Percentiles rank a stretch among this genome's conserved stretches.
phyloP scores from a whole-genome alignment of 352 stramenopile genomes.

The Globisporangium viniferum region DNA sequence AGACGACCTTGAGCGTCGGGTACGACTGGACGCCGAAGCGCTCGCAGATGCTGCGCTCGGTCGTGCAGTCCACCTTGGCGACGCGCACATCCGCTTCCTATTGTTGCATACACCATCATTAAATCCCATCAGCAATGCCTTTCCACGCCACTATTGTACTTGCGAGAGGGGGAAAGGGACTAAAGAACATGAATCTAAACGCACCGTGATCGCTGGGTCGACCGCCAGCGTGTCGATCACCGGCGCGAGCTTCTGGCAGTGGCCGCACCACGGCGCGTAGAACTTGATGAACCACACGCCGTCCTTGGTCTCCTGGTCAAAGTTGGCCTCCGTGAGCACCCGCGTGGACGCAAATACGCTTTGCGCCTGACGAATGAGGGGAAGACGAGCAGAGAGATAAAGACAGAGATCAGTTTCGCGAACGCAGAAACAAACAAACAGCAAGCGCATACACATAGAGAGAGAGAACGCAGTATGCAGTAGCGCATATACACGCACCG shows the following conservation, averaged over 20 bases:
- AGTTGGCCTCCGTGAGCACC: constrained; percentile 44
- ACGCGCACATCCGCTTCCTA: constrained; percentile 43
- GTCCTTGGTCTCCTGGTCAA: constrained; percentile 52
- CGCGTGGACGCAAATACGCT: constrained; percentile 24
- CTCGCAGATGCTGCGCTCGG: constrained; percentile 67
- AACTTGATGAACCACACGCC: constrained; percentile 82
- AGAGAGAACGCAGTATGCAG: background rate
- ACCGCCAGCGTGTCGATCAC: constrained; percentile 56
- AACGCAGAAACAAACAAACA: background rate
- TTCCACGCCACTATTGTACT: background rate
- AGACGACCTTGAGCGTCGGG: constrained; percentile 77
- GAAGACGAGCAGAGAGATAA: background rate
- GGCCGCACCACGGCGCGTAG: constrained; percentile 82
- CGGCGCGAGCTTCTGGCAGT: constrained; percentile 80
- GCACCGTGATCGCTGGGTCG: constrained; percentile 32
- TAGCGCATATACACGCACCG: constrained; percentile 6
- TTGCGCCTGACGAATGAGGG: constrained; percentile 16
- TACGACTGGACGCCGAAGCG: constrained; percentile 81
- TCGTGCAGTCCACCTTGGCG: constrained; percentile 79
- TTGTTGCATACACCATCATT: background rate
- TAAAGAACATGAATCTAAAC: background rate
- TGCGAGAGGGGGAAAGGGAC: background rate
- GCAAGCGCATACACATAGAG: background rate
- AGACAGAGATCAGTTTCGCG: background rate
- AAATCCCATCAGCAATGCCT: background rate